Evolutionary conservation across 306 rosid species (phyloP), one percentile per base, ranked within the genome.

Genomic region (Fragaria nilgerrensis): DNA sequence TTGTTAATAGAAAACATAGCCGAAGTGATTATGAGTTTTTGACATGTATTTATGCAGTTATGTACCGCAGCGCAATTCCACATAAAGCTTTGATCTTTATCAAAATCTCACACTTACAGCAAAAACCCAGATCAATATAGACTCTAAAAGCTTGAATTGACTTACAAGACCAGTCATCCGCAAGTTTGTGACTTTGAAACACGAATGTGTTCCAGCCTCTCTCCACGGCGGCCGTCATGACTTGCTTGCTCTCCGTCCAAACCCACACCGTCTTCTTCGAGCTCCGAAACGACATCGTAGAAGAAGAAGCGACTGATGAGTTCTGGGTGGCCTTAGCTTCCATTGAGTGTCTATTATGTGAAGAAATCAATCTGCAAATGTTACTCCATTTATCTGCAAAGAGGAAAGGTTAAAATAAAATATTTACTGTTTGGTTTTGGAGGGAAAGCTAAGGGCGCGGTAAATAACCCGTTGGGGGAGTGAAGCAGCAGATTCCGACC

Each of bases 141-240:
- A 53, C 16, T 27, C 14, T 9, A 0, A 48, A 44, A 73, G 41
- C 9, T 11, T 19, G 65, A 50, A 50, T 19, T 41, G 76, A 72
- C 84, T 83, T 87, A 95, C 97, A 86, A n/a, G 97, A 90, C 92
- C 97, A 95, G 12, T 95, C 88, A 81, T 69, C 25, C 68, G 93
- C 93, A 49, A 95, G 95, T 34, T 90, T 83, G 44, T 64, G 82
- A 82, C 82, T 61, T 0, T 76, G 79, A 80, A 92, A 95, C 78
- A 92, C 4, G 82, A 95, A 89, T 47, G 97, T 90, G 66, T 80
- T 84, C 97, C 98, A 90, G 76, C 96, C 97, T 81, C 97, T 84
- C 85, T 95, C 97, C 5, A 92, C 89, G n/a, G 98, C 89, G 27
- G 98, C 85, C 48, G 92, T 90, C 91, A 95, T 88, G 52, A 92